Evolutionary conservation across 352 stramenopile species (phyloP).

Genomic region (Phytophthora crassamura): DNA sequence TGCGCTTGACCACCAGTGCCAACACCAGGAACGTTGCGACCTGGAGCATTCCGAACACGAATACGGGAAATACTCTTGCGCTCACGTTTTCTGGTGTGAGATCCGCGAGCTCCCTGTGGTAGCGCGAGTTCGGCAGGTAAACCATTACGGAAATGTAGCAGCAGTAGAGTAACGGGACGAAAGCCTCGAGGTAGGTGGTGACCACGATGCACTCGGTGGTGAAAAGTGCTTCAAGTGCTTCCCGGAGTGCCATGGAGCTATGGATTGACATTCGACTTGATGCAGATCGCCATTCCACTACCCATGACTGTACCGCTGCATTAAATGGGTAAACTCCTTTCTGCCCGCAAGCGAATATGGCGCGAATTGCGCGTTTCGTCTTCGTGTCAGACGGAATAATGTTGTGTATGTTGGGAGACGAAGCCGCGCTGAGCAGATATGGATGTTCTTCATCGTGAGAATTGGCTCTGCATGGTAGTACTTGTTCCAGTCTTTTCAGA

Average conservation of each 20-base stretch:
- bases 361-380: background rate
- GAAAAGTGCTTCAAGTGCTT: conserved; percentile 30
- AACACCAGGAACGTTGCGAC: conserved; percentile 34
- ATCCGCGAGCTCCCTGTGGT: conserved; percentile 23
- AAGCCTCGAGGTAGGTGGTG: conserved; percentile 43
- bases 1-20: conserved; percentile 23
- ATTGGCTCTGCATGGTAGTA: background rate
- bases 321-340: conserved; percentile 5
- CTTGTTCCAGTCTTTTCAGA: conserved; percentile 8
- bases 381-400: background rate
- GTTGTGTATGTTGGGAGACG: conserved; percentile 2
- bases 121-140: conserved; percentile 24
- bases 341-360: conserved; percentile 12
- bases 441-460: background rate
- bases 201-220: conserved; percentile 42
- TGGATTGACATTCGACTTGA: background rate
- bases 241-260: conserved; percentile 3
- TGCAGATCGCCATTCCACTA: background rate
- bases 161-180: conserved; percentile 45
- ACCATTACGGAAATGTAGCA: conserved; percentile 30
- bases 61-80: conserved; percentile 16
- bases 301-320: background rate
- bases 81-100: conserved; percentile 11
- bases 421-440: background rate
- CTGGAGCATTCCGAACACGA: conserved; percentile 31